Percentiles rank a stretch among this genome's conserved stretches.
Evolutionary conservation across 768 basidiomycete species (phyloP).

Genomic region (Mycena maculata): DNA sequence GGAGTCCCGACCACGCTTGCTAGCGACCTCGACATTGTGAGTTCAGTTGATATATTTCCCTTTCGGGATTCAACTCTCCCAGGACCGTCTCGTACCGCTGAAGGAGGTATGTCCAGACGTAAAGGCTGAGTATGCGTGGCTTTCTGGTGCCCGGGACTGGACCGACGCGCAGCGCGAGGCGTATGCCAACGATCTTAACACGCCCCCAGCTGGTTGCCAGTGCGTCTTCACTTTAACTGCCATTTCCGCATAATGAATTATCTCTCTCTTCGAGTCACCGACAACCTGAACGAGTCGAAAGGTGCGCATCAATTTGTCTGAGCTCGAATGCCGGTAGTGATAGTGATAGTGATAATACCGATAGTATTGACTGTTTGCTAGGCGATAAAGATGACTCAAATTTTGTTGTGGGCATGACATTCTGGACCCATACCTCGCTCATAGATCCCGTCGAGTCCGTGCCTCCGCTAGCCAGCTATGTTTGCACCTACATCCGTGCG

Average conservation of each 20-base stretch:
- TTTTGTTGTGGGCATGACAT: neutral
- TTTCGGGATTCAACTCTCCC: neutral
- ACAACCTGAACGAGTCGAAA: constrained; percentile 61
- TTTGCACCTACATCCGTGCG: constrained; percentile 65
- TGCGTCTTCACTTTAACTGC: constrained; percentile 33
- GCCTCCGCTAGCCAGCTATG: constrained; percentile 59
- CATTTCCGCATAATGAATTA: neutral
- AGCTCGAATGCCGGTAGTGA: too few relatives aligned
- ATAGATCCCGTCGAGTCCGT: constrained; percentile 67
- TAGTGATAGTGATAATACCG: too few relatives aligned
- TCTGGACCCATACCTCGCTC: neutral
- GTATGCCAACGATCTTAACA: constrained; percentile 66
- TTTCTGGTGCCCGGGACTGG: constrained; percentile 66
- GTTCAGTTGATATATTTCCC: neutral
- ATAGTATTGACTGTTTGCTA: constrained; percentile 35
- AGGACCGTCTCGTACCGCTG: constrained; percentile 67
- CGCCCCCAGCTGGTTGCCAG: constrained; percentile 66
- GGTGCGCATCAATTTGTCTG: constrained; percentile 43
- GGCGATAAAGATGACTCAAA: constrained; percentile 54
- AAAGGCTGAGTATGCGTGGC: constrained; percentile 55
- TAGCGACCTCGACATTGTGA: constrained; percentile 63
- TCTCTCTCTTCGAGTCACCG: constrained; percentile 25
- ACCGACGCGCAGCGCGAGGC: constrained; percentile 60
- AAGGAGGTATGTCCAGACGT: constrained; percentile 53
- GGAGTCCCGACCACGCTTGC: constrained; percentile 54